These are phyloP conservation scores for Mucuna pruriens DNA, from an alignment of 306 rosid species.

Conservation along the genomic window DNA sequence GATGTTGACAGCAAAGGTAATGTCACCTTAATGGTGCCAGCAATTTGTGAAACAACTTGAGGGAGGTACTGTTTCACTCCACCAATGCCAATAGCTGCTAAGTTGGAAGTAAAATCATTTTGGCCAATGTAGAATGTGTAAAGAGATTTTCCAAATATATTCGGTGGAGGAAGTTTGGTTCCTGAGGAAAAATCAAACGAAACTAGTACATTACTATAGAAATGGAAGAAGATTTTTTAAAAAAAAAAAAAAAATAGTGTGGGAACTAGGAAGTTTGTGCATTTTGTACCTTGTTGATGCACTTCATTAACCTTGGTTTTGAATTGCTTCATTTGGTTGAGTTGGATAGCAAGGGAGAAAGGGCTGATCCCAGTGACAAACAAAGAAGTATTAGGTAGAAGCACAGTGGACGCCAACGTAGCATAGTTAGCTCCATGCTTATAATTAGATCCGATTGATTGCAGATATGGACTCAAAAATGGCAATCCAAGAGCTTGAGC, in stretches of 20 bases:
- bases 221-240: background rate
- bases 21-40: conserved; percentile 65
- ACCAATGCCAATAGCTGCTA: conserved; percentile 57
- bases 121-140: conserved; percentile 88
- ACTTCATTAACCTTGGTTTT: conserved; percentile 25
- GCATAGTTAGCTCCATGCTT: conserved; percentile 82
- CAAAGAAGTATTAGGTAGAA: conserved; percentile 65
- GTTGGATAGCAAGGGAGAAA: conserved; percentile 86
- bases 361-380: conserved; percentile 66
- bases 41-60: conserved; percentile 75
- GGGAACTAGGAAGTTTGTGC: background rate
- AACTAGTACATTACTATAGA: background rate
- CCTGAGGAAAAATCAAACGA: conserved; percentile 47
- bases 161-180: conserved; percentile 59
- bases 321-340: conserved; percentile 70
- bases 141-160: conserved; percentile 74
- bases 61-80: conserved; percentile 78
- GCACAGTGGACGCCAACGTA: conserved; percentile 85
- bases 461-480: conserved; percentile 82
- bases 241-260: background rate
- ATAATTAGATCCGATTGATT: conserved; percentile 72
- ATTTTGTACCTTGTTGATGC: conserved; percentile 51
- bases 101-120: conserved; percentile 85
- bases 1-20: background rate
- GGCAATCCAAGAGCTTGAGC: conserved; percentile 81